These are phyloP conservation scores for Lanmaoa pseudosensibilis DNA, from an alignment of 768 basidiomycete genomes.

Conservation along the genomic window DNA sequence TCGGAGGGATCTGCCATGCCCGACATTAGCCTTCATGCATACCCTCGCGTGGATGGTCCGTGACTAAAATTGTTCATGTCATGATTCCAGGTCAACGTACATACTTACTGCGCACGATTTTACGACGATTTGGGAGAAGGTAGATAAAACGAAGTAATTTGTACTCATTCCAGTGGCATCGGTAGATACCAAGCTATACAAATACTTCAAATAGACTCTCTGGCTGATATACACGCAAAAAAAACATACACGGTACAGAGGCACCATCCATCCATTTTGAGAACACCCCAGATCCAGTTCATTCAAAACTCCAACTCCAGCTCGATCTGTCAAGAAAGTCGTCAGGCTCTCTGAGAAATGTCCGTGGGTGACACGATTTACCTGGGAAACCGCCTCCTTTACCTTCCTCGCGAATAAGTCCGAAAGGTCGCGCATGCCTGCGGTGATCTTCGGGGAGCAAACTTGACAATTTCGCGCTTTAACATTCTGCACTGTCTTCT, in stretches of 20 bases:
- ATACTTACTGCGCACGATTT: no score
- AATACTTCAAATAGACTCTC: neutral
- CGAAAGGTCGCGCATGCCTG: slow-evolving; percentile 17
- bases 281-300: neutral
- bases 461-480: neutral
- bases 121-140: no score
- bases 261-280: neutral
- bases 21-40: no score
- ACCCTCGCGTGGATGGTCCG: no score
- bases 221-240: neutral
- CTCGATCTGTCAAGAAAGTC: slow-evolving; percentile 1
- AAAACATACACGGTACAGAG: neutral
- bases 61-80: no score
- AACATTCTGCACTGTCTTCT: neutral
- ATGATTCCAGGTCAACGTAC: no score
- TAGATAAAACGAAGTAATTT: no score
- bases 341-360: neutral
- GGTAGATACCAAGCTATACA: no score
- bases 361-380: neutral
- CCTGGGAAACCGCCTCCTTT: slow-evolving; percentile 12
- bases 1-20: no score
- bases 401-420: slow-evolving; percentile 13
- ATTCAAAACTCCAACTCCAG: slow-evolving; percentile 8
- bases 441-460: slow-evolving; percentile 3
- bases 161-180: no score